These are phyloP conservation scores for Suhomyces atakaporum DNA, from an alignment of 1,139 yeast species.

Conservation along the genomic window DNA sequence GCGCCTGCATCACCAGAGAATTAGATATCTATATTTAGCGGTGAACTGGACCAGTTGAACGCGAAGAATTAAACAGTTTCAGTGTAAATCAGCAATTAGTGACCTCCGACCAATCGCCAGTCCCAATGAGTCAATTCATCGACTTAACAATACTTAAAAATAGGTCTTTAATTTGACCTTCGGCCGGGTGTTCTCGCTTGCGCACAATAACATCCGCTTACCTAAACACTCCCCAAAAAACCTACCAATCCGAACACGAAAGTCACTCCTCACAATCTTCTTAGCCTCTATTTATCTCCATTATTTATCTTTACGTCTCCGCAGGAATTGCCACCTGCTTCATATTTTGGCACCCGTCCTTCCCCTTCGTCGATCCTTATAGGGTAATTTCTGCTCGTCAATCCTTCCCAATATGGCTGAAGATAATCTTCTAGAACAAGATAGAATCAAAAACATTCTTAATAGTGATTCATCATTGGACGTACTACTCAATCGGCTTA, in stretches of 20 bases:
- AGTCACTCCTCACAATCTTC: not conserved
- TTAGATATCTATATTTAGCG: no score
- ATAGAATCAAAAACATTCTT: constrained; percentile 32
- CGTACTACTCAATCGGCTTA: constrained; percentile 67
- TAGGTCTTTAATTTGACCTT: no score
- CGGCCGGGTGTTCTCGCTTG: not conserved
- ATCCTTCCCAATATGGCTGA: constrained; percentile 15
- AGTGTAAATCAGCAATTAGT: no score
- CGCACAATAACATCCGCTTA: not conserved
- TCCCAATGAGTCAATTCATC: no score
- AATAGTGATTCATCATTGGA: constrained; percentile 54
- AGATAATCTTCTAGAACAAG: constrained; percentile 30
- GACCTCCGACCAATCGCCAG: no score
- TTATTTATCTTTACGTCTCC: not conserved
- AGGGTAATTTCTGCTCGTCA: not conserved
- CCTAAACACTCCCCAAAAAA: not conserved
- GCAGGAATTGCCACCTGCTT: not conserved
- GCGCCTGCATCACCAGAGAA: not conserved
- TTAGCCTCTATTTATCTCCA: not conserved
- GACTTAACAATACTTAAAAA: no score
- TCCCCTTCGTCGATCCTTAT: not conserved
- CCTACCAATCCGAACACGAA: not conserved
- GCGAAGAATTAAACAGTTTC: no score
- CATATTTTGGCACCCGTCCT: not conserved
- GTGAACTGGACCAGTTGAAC: not conserved